Percentiles rank a stretch among this genome's conserved stretches.
phyloP scores from a whole-genome alignment of 257 asterid species.

The Salvia splendens region DNA sequence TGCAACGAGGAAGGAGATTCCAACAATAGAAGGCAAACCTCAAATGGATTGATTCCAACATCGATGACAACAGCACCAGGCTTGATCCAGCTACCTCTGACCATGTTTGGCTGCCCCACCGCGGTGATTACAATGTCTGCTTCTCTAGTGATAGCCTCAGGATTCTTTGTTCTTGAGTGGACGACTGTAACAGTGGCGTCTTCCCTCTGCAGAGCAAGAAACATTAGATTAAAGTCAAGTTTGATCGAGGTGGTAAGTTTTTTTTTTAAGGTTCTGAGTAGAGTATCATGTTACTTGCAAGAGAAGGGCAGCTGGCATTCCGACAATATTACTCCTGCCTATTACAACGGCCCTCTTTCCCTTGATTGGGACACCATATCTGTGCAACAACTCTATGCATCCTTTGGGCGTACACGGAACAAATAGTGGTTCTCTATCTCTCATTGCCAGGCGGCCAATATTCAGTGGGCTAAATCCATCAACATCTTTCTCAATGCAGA shows the following conservation, averaged over 20 bases:
- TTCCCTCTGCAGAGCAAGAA: constrained; percentile 57
- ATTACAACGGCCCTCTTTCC: constrained; percentile 88
- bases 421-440: constrained; percentile 84
- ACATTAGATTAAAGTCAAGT: not conserved
- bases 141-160: constrained; percentile 76
- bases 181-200: constrained; percentile 88
- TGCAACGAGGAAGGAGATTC: not conserved
- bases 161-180: constrained; percentile 82
- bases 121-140: constrained; percentile 85
- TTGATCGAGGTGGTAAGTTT: constrained; percentile 15
- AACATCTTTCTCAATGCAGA: constrained; percentile 90
- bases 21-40: constrained; percentile 39
- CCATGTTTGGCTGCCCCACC: constrained; percentile 86
- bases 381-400: constrained; percentile 83
- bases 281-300: constrained; percentile 60
- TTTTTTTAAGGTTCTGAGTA: not conserved
- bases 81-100: constrained; percentile 92
- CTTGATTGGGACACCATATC: constrained; percentile 71
- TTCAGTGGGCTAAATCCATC: constrained; percentile 94
- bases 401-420: constrained; percentile 98
- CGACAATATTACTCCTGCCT: constrained; percentile 95
- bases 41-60: constrained; percentile 83
- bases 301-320: constrained; percentile 87
- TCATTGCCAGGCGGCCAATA: constrained; percentile 91
- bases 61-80: constrained; percentile 89